Evolutionary conservation across 129 eudicot species (phyloP).

Genomic region (Glebionis coronaria): DNA sequence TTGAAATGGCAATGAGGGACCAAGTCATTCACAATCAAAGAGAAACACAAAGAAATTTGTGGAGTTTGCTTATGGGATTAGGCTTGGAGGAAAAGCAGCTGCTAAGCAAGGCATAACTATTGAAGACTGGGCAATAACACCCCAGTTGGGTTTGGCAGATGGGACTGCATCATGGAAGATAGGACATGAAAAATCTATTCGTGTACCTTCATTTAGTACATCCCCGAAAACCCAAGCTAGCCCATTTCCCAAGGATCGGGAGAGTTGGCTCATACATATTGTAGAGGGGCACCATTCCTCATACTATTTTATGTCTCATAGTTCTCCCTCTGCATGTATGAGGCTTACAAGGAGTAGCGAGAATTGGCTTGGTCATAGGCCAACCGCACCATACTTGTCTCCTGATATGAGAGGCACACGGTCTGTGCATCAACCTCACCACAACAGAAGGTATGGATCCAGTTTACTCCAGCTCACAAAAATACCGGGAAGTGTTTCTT

Average conservation of each 20-base stretch:
- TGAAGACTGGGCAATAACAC: too few relatives aligned
- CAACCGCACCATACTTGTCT: constrained; percentile 14
- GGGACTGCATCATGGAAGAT: too few relatives aligned
- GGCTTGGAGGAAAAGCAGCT: constrained; percentile 65
- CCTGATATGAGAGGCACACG: constrained; percentile 26
- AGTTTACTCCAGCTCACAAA: background rate
- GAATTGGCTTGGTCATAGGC: too few relatives aligned
- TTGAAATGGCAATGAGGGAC: too few relatives aligned
- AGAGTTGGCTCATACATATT: too few relatives aligned
- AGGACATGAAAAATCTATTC: too few relatives aligned
- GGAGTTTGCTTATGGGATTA: constrained; percentile 66
- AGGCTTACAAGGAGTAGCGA: too few relatives aligned
- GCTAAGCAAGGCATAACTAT: constrained; percentile 80
- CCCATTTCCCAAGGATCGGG: constrained; percentile 26
- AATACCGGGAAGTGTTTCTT: background rate
- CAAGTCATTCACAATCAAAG: constrained; percentile 77
- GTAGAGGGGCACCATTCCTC: too few relatives aligned
- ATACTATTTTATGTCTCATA: too few relatives aligned
- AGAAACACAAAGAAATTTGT: constrained; percentile 73
- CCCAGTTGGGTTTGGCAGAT: too few relatives aligned
- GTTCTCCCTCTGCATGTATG: too few relatives aligned
- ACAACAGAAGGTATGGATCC: constrained; percentile 35
- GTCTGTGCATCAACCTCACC: constrained; percentile 23
- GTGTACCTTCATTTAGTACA: constrained; percentile 29
- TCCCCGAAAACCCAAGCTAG: constrained; percentile 34